A percentile compares a stretch with the other conserved stretches of the same genome.
phyloP scores from a whole-genome alignment of 1,284 basidiomycete genomes.

The Polyporus tsugae region DNA sequence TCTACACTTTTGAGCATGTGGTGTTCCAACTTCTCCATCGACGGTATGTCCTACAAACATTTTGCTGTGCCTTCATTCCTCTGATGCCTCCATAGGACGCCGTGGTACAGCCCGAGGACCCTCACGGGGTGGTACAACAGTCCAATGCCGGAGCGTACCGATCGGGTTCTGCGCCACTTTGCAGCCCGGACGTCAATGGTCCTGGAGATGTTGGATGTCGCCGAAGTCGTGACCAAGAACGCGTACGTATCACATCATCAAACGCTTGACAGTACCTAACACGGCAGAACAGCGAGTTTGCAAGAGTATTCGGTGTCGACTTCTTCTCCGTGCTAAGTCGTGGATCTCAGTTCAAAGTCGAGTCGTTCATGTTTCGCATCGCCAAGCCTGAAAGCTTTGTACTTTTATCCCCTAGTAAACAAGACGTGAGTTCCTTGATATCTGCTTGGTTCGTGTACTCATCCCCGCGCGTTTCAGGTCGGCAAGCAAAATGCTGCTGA shows the following conservation, averaged over 20 bases:
- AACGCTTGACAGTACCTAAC: not conserved
- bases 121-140: constrained; percentile 82
- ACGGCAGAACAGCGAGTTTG: constrained; percentile 79
- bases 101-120: constrained; percentile 74
- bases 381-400: constrained; percentile 97
- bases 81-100: constrained; percentile 60
- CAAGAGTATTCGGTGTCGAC: constrained; percentile 96
- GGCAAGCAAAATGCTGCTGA: constrained; percentile 97
- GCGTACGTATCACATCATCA: constrained; percentile 62
- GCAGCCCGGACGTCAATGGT: constrained; percentile 69
- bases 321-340: constrained; percentile 95
- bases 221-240: constrained; percentile 87
- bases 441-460: constrained; percentile 10
- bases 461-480: constrained; percentile 60
- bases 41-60: constrained; percentile 55
- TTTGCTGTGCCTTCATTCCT: not conserved
- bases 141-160: constrained; percentile 59
- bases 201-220: constrained; percentile 80
- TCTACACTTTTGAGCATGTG: constrained; percentile 93
- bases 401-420: constrained; percentile 85
- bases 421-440: constrained; percentile 64
- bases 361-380: constrained; percentile 97
- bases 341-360: constrained; percentile 98
- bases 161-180: constrained; percentile 70
- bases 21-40: constrained; percentile 80